These are phyloP conservation scores for Malassezia brasiliensis DNA, from an alignment of 1,284 basidiomycete species.

Conservation along the genomic window DNA sequence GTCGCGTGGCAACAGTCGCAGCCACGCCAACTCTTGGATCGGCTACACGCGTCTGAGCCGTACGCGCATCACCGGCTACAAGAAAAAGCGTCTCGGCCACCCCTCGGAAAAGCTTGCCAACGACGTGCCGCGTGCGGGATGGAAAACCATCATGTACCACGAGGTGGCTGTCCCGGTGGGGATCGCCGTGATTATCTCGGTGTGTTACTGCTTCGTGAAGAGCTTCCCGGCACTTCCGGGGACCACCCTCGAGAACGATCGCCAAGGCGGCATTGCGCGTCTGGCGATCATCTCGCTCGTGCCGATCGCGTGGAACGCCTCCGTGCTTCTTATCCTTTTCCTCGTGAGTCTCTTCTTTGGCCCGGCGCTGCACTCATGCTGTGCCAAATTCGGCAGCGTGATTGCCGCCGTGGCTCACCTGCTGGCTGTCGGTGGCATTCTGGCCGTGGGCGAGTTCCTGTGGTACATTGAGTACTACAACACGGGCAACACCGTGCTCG, in stretches of 20 bases:
- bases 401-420: slow-evolving; percentile 46
- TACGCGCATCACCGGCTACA: slow-evolving; percentile 48
- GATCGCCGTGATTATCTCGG: slow-evolving; percentile 43
- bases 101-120: slow-evolving; percentile 47
- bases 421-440: slow-evolving; percentile 41
- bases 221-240: slow-evolving; percentile 26
- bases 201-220: slow-evolving; percentile 49
- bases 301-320: slow-evolving; percentile 90
- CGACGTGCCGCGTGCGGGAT: slow-evolving; percentile 45
- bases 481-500: slow-evolving; percentile 67
- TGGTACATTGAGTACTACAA: slow-evolving; percentile 94
- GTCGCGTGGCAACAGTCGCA: slow-evolving; percentile 47
- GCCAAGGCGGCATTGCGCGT: slow-evolving; percentile 67
- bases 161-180: slow-evolving; percentile 42
- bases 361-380: slow-evolving; percentile 68
- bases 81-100: slow-evolving; percentile 49
- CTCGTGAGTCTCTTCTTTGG: slow-evolving; percentile 82
- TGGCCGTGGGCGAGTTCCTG: slow-evolving; percentile 50
- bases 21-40: slow-evolving; percentile 49
- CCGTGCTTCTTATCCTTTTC: slow-evolving; percentile 74
- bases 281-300: slow-evolving; percentile 87
- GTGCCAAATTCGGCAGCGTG: slow-evolving; percentile 46
- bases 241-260: slow-evolving; percentile 55
- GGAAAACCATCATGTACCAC: slow-evolving; percentile 44
- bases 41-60: slow-evolving; percentile 48